Evolutionary conservation across 345 rosid genomes (phyloP), one percentile per base, ranked within the genome.

Genomic region (Jatropha curcas): DNA sequence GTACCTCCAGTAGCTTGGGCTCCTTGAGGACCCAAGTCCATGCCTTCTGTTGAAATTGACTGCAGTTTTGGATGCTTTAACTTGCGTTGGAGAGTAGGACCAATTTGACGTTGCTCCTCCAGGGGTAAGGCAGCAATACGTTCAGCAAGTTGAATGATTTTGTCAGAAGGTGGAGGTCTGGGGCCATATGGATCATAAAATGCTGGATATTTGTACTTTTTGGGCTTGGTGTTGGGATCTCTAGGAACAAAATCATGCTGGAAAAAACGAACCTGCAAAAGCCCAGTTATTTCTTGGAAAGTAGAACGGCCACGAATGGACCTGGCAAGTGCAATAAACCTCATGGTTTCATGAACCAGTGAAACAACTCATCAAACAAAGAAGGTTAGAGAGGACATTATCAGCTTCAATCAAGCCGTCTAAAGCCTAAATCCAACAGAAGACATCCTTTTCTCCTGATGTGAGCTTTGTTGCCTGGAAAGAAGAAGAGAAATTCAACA

Each of bases 161-260:
- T 89, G 20, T 85, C 87, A 0, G 83, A 82, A 9, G 93, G 88
- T 0, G 86, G 85, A n/a, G 89, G 81, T 64, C 79, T 81, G 3
- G 85, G 89, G 57, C 89, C 89, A 71, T 89, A 89, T 0, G 89
- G 89, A 66, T 89, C 73, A 70, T 87, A 86, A 67, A 80, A 51
- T 45, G 72, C 79, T 0, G 88, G 91, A 39, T 89, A 87, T 58
- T 84, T 85, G 77, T 74, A 84, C 65, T 52, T 85, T 53, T 14
- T 81, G 8, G 88, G 84, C 74, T 84, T 86, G 5, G 79, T 71
- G 5, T 68, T 81, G 62, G 89, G 89, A 79, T 87, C 89, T 28
- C 84, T 79, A 10, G 88, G 89, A 56, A 77, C 81, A 68, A 81
- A 87, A 71, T 84, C 87, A 41, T 67, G 89, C 74, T 86, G 90